Evolutionary conservation across 2,329 filamentous ascomycete genomes (phyloP).

Genomic region (Diaporthe australafricana): DNA sequence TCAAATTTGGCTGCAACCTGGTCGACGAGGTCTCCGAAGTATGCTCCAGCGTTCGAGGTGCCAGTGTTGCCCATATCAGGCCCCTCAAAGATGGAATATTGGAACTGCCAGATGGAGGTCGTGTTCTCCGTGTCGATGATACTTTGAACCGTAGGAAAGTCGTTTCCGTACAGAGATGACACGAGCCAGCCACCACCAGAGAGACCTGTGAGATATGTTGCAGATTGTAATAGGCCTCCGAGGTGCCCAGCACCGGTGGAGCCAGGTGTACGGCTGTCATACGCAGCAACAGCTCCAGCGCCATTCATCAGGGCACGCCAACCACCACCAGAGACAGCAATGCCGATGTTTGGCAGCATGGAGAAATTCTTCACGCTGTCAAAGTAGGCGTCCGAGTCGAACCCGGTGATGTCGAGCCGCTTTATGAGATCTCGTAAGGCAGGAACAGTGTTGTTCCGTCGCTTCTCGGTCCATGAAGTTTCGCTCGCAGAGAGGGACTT

Average conservation of each 20-base stretch:
- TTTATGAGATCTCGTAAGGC: constrained; percentile 80
- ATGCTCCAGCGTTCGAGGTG: constrained; percentile 51
- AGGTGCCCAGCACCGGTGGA: constrained; percentile 74
- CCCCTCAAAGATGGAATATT: constrained; percentile 49
- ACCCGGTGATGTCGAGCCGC: constrained; percentile 79
- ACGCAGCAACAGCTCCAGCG: constrained; percentile 82
- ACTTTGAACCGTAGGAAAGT: constrained; percentile 76
- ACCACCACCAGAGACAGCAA: constrained; percentile 85
- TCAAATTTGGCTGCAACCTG: constrained; percentile 71
- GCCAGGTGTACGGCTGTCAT: constrained; percentile 78
- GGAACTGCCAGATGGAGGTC: constrained; percentile 48
- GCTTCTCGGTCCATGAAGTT: constrained; percentile 76
- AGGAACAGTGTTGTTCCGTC: constrained; percentile 78
- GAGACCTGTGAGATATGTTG: constrained; percentile 84
- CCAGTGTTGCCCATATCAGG: constrained; percentile 43
- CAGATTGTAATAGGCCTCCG: constrained; percentile 82
- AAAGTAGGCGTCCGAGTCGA: constrained; percentile 81
- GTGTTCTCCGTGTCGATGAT: constrained; percentile 61
- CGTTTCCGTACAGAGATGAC: constrained; percentile 85
- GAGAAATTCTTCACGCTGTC: constrained; percentile 70
- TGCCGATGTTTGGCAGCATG: constrained; percentile 70
- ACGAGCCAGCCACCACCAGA: constrained; percentile 91
- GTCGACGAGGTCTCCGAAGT: constrained; percentile 70
- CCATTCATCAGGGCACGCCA: constrained; percentile 88
- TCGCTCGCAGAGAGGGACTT: constrained; percentile 76